Percentiles rank a stretch among this genome's conserved stretches.
These are phyloP conservation scores for Cordyceps javanica DNA, from an alignment of 2,329 filamentous ascomycete genomes.

Conservation along the genomic window DNA sequence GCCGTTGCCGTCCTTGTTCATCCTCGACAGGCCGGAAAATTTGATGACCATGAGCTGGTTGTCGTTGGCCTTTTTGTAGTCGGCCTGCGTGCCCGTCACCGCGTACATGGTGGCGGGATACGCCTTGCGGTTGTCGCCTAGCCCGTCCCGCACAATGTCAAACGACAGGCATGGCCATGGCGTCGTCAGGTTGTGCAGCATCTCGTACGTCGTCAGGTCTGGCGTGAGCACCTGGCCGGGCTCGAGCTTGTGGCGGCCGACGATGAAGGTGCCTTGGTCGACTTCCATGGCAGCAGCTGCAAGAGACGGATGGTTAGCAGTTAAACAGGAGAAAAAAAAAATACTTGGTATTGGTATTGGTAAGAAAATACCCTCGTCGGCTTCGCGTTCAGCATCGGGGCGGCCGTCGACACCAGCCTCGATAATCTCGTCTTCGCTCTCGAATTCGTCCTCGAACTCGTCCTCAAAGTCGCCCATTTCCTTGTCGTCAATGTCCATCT, in stretches of 20 bases:
- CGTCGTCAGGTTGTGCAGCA: conserved; percentile 90
- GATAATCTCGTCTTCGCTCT: conserved; percentile 83
- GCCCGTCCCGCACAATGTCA: conserved; percentile 77
- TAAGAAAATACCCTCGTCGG: conserved; percentile 66
- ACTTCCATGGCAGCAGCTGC: conserved; percentile 67
- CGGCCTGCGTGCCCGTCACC: conserved; percentile 90
- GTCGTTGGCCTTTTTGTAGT: conserved; percentile 65
- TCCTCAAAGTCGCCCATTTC: conserved; percentile 85
- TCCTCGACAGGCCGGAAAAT: conserved; percentile 83
- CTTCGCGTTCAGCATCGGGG: conserved; percentile 87
- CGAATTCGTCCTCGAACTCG: conserved; percentile 88
- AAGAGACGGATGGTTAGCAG: not conserved
- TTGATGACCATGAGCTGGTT: conserved; percentile 97
- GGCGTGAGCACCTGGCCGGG: conserved; percentile 86
- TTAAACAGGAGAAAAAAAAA: conserved; percentile 27
- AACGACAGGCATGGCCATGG: conserved; percentile 97
- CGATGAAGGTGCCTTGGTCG: conserved; percentile 92
- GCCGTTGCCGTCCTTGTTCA: conserved; percentile 65
- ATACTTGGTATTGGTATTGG: too few relatives aligned
- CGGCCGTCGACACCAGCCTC: conserved; percentile 91
- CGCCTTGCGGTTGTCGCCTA: conserved; percentile 85
- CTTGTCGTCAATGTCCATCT: conserved; percentile 59
- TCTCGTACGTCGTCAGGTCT: conserved; percentile 91
- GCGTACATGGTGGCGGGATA: conserved; percentile 95
- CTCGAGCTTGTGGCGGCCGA: conserved; percentile 85